Base-by-base conservation (phyloP, 2,329 filamentous ascomycete species). In the Moelleriella libera region DNA sequence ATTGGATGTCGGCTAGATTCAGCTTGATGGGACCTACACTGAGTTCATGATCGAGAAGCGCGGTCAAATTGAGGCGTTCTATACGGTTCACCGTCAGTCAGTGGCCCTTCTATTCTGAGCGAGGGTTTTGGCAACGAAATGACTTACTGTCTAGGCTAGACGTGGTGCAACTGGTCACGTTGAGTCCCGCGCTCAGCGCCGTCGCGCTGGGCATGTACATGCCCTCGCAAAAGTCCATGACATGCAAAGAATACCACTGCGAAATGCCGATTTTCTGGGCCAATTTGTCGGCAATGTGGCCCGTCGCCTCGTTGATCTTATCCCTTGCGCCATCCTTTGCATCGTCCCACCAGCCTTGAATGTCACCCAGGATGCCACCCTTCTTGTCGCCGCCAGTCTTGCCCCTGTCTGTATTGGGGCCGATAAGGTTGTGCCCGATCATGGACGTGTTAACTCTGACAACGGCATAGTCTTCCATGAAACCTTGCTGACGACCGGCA, bases 231-330 rank as follows among this genome's bases (percentile, higher is more conserved):
- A 62, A 57, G 40, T 64, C 63, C 68, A 71, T 68, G 53, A 75
- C 53, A 52, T 75, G 71, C 31, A 75, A 50, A 12, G 70, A 73
- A 53, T 74, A 75, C 71, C 71, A 75, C 50, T 74, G 62, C 1
- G 66, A 64, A 48, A 75, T 66, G 29, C 71, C 70, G 30, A 74
- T 58, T n/a, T 63, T 60, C 10, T 64, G 60, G 45, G 64, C 60
- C 43, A 72, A 45, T 46, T 67, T 53, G 48, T 67, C 69, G 39
- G 65, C 65, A 40, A 68, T 51, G 6, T 67, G 60, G 48, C 66
- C 63, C 5, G 61, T 59, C 34, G 71, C 55, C 32, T 68, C 59
- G 52, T 68, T 67, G 50, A 71, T 49, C 43, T 62, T 57, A 41
- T 64, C 63, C 45, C 60, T 60, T 49, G 64, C 58, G 7, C 63